Evolutionary conservation across 257 asterid genomes (phyloP), one percentile per base, ranked within the genome.

Genomic region (Nyctanthes arbortristis): DNA sequence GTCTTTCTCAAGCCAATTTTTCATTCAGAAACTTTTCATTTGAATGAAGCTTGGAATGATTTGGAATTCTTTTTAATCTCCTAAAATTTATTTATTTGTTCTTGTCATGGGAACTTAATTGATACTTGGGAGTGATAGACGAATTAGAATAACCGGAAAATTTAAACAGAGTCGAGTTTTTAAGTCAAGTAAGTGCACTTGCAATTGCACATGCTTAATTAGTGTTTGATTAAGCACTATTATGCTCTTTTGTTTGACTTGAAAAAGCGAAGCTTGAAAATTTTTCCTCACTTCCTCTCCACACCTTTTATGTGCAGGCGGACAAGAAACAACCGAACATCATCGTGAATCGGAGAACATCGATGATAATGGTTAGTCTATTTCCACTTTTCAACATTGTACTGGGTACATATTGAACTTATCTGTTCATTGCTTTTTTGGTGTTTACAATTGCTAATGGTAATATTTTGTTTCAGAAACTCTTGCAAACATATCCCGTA

Each of bases 401-500:
- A 20, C 2, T 64, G 43, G 52, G 39, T 12, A 16, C n/a, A 12
- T 31, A 18, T 35, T 47, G 69, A 75, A 72, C 37, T 56, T 27
- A 62, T 24, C 43, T 32, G 58, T 56, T 22, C 64, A 18, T 20
- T 69, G 27, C 33, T 16, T 18, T 16, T 18, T 66, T 79, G 66
- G 47, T 55, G 43, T 28, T 16, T 72, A 25, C 7, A 11, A 31
- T 29, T 39, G 27, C 13, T 57, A 66, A 39, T 24, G 11, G 22
- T n/a, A 43, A 29, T 61, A 24, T 68, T 67, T 82, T 78, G 36
- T 72, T 58, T 68, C 88, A 90, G 98, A 84, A 71, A 83, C 87
- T 59, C 96, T 93, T 45, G 65, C 84, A 27, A 82, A 87, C 39
- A 67, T 88, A 68, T 93, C 98, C 7, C 80, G 87, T 72, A 84